Base-by-base conservation (phyloP, 805 yeast species). In the Saturnispora sekii region DNA sequence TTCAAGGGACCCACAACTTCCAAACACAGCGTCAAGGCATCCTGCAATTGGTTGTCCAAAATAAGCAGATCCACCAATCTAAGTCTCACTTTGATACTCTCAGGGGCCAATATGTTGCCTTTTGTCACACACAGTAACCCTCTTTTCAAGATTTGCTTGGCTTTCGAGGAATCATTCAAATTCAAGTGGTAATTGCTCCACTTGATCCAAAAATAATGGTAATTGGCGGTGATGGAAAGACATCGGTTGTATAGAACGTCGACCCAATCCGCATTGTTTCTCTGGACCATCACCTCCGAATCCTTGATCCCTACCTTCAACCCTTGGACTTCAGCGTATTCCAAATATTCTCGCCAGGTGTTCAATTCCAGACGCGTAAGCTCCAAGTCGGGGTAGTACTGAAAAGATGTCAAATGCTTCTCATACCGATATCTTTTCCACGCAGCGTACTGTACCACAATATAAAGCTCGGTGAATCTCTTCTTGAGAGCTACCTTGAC, bases 261-360 rank as follows among this genome's bases (percentile, higher is more conserved):
- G 6, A 61, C 51, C 29, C 58, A 57, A 35, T 56, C 43, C 5
- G 48, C 46, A 43, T 57, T 56, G 21, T 58, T 53, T 34, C 45
- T 48, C 4, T 52, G 51, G 11, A 52, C 42, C 1, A 44, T 35
- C 14, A 54, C 43, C 33, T 55, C 58, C 3, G 48, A 37, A 15
- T 53, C 59, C 34, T 52, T 55, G 5, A 44, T 48, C 1, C 56
- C 48, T 5, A 44, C 28, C 38, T 53, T 58, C 16, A 62, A 42
- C 14, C 50, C 53, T 35, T 52, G 36, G 8, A 54, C 55, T 51
- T 81, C 86, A 32, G 76, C 61, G 46, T 68, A 75, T 49, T 70
- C 71, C 32, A 83, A 53, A 57, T 81, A 86, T 28, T 65, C 58
- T 43, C 70, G 74, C 78, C 95, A 82, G 10, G 63, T 66, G 15